These are phyloP conservation scores for Hymenoscyphus fructigenus DNA, from an alignment of 2,329 filamentous ascomycete species.

Conservation along the genomic window DNA sequence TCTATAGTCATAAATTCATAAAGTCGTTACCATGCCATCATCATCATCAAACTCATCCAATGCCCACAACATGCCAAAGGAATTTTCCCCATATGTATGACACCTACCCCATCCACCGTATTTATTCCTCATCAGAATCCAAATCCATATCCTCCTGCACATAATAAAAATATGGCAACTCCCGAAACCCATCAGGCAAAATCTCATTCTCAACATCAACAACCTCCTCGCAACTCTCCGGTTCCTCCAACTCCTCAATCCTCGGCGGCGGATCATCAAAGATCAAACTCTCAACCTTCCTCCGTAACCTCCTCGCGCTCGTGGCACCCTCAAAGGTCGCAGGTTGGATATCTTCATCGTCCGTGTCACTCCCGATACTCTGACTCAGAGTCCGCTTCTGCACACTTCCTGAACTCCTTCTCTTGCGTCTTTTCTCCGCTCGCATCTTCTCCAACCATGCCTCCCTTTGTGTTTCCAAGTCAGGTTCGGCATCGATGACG, in stretches of 20 bases:
- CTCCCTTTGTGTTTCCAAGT: conserved; percentile 25
- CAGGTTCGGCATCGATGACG: not conserved
- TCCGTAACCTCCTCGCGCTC: conserved; percentile 35
- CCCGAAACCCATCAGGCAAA: conserved; percentile 18
- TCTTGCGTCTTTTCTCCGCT: conserved; percentile 31
- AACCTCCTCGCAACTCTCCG: conserved; percentile 35
- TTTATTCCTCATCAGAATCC: conserved; percentile 27
- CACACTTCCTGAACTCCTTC: conserved; percentile 33
- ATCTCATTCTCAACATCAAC: conserved; percentile 26
- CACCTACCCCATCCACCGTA: not conserved
- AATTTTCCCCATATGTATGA: not conserved
- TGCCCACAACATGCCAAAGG: conserved; percentile 24
- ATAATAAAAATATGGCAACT: conserved; percentile 32
- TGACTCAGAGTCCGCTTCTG: conserved; percentile 36
- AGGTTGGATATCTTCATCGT: conserved; percentile 37
- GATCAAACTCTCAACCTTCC: conserved; percentile 35
- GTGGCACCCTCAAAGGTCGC: conserved; percentile 32
- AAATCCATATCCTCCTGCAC: conserved; percentile 33
- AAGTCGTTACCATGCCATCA: conserved; percentile 2
- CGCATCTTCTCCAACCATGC: conserved; percentile 27
- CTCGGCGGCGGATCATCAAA: conserved; percentile 38
- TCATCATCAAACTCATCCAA: conserved; percentile 9
- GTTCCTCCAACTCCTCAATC: conserved; percentile 37
- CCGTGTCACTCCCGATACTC: conserved; percentile 38
- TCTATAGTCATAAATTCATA: conserved; percentile 16